Evolutionary conservation across 192 early-diverging fungal species (phyloP).

Genomic region (Linnemannia exigua): DNA sequence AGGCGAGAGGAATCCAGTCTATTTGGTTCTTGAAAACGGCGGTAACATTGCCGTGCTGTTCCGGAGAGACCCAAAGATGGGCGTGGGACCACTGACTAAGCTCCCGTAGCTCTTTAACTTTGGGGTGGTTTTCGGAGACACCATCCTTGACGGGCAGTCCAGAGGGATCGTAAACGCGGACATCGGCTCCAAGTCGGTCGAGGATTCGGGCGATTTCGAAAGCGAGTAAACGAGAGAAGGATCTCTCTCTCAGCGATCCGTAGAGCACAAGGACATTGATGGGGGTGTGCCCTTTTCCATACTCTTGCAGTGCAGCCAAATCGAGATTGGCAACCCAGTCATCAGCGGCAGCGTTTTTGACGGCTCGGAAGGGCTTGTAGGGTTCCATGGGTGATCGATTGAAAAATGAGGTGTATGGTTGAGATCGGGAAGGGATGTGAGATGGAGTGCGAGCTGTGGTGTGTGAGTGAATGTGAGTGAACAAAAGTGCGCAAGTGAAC

Average conservation of each 20-base stretch:
- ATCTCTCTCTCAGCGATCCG: conserved; percentile 61
- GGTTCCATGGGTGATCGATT: neutral
- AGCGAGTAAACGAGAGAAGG: conserved; percentile 65
- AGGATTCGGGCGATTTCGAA: conserved; percentile 66
- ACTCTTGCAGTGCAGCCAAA: conserved; percentile 24
- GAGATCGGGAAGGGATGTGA: neutral
- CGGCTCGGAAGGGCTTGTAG: conserved; percentile 34
- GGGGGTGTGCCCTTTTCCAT: conserved; percentile 31
- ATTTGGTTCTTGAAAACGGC: conserved; percentile 70
- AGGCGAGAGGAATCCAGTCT: conserved; percentile 63
- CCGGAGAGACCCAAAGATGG: conserved; percentile 67
- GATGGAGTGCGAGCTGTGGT: neutral
- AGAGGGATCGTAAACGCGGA: conserved; percentile 61
- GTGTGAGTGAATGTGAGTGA: conserved; percentile 1
- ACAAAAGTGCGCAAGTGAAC: neutral
- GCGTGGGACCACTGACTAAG: conserved; percentile 67
- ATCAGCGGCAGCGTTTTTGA: conserved; percentile 12
- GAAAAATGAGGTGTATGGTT: neutral
- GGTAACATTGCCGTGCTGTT: conserved; percentile 67
- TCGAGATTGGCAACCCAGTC: conserved; percentile 53
- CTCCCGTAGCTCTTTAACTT: conserved; percentile 63
- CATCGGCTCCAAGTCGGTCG: conserved; percentile 65
- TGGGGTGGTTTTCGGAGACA: conserved; percentile 60
- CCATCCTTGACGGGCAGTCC: conserved; percentile 69
- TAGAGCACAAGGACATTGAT: conserved; percentile 64